Conservation (phyloP, 2,329 filamentous ascomycete genomes). For the Pestalotiopsis sp. region DNA sequence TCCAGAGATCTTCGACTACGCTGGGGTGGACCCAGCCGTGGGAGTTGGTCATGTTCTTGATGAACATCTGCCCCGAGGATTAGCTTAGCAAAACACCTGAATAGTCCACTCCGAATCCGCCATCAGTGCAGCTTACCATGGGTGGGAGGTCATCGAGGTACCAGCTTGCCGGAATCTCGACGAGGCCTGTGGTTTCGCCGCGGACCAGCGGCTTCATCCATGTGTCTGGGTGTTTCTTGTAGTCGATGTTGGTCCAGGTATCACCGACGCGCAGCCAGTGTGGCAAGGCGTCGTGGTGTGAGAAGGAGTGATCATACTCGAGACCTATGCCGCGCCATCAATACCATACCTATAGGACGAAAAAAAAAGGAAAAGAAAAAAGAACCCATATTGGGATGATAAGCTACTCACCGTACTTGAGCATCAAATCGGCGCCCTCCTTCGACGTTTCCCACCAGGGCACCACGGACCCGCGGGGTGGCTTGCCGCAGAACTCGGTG, state of each 20-base stretch:
- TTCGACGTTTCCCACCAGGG: conserved; percentile 73
- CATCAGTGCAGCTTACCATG: conserved; percentile 54
- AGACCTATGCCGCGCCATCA: conserved; percentile 33
- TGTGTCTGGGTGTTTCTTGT: conserved; percentile 57
- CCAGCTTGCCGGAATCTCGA: conserved; percentile 68
- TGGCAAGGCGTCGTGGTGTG: conserved; percentile 63
- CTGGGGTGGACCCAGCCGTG: conserved; percentile 41
- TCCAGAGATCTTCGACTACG: conserved; percentile 65
- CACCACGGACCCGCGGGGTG: conserved; percentile 69
- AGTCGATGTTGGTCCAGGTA: conserved; percentile 68
- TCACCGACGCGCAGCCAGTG: conserved; percentile 67
- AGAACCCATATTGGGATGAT: no score
- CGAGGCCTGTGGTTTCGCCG: conserved; percentile 60
- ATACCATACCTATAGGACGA: no score
- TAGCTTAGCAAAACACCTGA: no score
- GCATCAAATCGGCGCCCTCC: conserved; percentile 65
- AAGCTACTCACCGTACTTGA: conserved; percentile 53
- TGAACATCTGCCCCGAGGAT: no score
- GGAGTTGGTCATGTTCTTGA: not conserved
- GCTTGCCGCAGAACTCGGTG: conserved; percentile 70
- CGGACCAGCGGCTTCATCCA: conserved; percentile 68
- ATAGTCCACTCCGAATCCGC: no score
- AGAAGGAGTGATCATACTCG: conserved; percentile 70
- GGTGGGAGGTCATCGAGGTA: conserved; percentile 67
- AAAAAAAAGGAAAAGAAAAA: no score